These are phyloP conservation scores for Haberlea rhodopensis DNA, from an alignment of 257 asterid species.

Conservation along the genomic window DNA sequence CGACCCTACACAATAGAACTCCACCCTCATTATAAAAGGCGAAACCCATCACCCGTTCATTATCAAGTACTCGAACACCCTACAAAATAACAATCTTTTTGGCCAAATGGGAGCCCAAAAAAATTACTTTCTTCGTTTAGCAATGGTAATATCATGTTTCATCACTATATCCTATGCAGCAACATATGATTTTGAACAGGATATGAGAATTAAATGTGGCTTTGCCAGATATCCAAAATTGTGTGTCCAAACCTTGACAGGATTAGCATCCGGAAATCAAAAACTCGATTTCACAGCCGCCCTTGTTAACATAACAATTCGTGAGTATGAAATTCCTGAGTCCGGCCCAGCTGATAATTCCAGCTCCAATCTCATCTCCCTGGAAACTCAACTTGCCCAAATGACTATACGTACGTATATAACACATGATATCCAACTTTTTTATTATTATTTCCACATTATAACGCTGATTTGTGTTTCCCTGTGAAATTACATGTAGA, in stretches of 20 bases:
- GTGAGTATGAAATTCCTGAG: conserved; percentile 39
- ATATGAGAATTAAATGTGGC: conserved; percentile 42
- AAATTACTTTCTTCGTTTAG: conserved; percentile 20
- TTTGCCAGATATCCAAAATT: conserved; percentile 59
- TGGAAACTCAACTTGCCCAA: conserved; percentile 45
- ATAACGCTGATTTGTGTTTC: neutral
- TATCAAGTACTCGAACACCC: neutral
- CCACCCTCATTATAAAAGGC: neutral
- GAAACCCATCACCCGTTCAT: neutral
- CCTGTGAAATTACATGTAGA: conserved; percentile 29
- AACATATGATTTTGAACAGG: conserved; percentile 16
- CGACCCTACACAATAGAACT: neutral
- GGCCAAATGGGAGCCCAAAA: conserved; percentile 38
- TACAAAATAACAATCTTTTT: too few species aligned
- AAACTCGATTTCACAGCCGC: conserved; percentile 34
- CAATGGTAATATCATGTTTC: conserved; percentile 5
- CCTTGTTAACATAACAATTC: conserved; percentile 48
- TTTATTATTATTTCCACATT: too few species aligned
- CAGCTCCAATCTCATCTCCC: conserved; percentile 45
- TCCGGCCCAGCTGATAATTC: conserved; percentile 45
- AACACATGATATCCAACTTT: too few species aligned
- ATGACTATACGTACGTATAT: conserved; percentile 40
- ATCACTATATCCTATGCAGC: conserved; percentile 16
- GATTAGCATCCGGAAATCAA: conserved; percentile 25
- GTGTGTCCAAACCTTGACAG: conserved; percentile 49